A percentile compares a stretch with the other conserved stretches of the same genome.
phyloP scores from a whole-genome alignment of 306 rosid genomes.

The Vachellia collinsii region DNA sequence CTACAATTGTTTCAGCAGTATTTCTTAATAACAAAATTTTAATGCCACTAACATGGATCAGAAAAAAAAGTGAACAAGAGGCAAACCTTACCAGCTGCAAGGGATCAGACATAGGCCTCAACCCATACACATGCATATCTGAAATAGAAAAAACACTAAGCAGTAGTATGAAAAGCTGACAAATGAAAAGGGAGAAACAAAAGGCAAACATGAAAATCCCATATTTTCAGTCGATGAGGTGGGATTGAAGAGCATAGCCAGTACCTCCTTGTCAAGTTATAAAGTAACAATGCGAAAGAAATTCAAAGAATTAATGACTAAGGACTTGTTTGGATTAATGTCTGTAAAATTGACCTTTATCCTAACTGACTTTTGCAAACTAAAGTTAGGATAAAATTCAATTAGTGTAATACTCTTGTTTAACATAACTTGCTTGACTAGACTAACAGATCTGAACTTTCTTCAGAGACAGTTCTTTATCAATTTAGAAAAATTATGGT shows the following conservation, averaged over 20 bases:
- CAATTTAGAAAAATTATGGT: neutral
- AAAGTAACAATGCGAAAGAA: neutral
- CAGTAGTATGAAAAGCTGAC: conserved; percentile 11
- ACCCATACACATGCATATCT: conserved; percentile 58
- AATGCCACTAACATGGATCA: conserved; percentile 17
- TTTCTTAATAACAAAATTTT: conserved; percentile 14
- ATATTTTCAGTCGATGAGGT: neutral
- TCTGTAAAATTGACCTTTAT: no score
- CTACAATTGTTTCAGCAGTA: neutral
- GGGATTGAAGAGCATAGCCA: neutral
- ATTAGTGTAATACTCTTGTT: no score
- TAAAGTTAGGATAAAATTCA: no score
- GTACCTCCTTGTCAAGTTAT: neutral
- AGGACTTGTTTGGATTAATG: no score
- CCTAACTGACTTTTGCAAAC: no score
- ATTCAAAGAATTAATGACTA: neutral
- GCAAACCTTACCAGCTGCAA: conserved; percentile 79
- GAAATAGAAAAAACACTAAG: conserved; percentile 33
- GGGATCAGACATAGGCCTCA: conserved; percentile 65
- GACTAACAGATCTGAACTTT: neutral
- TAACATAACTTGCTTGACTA: no score
- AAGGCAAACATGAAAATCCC: neutral
- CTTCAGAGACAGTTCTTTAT: neutral
- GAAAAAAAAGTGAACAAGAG: neutral
- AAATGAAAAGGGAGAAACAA: neutral